These are phyloP conservation scores for Colletotrichum siamense DNA, from an alignment of 2,329 filamentous ascomycete species.

Conservation along the genomic window DNA sequence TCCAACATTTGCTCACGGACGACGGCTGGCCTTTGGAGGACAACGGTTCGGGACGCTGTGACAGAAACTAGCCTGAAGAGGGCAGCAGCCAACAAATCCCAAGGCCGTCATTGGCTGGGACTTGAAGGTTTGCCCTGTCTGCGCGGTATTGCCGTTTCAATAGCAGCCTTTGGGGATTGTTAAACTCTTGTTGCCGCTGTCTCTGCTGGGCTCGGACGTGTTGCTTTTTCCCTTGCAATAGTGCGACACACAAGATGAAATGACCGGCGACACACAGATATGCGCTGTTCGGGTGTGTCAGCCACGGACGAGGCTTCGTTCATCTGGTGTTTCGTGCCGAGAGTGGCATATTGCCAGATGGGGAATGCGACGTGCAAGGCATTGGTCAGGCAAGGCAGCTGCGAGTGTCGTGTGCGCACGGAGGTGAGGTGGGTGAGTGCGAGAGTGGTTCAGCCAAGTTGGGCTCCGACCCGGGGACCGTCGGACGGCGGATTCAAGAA, in stretches of 20 bases:
- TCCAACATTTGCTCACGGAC: constrained; percentile 5
- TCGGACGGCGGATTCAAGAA: not conserved
- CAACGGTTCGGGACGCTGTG: constrained; percentile 19
- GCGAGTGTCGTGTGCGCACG: constrained; percentile 9
- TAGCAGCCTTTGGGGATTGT: not conserved
- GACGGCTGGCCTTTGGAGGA: constrained; percentile 6
- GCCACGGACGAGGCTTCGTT: not conserved
- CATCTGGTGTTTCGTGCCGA: not conserved
- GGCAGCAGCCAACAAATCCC: not conserved
- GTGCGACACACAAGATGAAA: not conserved
- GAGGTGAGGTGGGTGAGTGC: not conserved
- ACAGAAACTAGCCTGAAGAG: constrained; percentile 12
- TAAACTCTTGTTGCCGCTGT: not conserved
- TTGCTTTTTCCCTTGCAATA: not conserved
- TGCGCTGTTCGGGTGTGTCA: not conserved
- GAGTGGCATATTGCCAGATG: not conserved
- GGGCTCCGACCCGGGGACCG: constrained; percentile 7
- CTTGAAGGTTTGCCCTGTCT: constrained; percentile 1
- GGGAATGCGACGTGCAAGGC: not conserved
- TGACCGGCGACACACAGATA: not conserved
- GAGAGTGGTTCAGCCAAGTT: not conserved
- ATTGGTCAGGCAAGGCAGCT: not conserved
- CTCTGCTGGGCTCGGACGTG: not conserved
- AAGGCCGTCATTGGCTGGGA: not conserved
- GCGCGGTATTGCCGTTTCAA: constrained; percentile 6